Evolutionary conservation across 495 filamentous ascomycete species (phyloP).

Genomic region (Xylaria cubensis): DNA sequence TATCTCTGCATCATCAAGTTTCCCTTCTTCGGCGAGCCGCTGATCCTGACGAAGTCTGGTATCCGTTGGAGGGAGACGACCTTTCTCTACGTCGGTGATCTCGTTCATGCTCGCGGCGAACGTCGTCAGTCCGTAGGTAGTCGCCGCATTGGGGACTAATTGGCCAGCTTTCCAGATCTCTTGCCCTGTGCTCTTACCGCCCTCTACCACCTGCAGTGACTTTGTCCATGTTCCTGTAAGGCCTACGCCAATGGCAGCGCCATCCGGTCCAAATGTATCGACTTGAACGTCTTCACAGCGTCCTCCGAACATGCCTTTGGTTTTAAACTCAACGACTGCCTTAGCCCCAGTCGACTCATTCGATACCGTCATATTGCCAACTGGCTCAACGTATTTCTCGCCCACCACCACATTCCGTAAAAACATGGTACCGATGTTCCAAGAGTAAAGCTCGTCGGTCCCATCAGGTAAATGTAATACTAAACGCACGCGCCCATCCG

Average conservation of each 20-base stretch:
- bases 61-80: slow-evolving; percentile 78
- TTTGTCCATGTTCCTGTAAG: slow-evolving; percentile 86
- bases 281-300: slow-evolving; percentile 88
- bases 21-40: slow-evolving; percentile 80
- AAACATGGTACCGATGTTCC: slow-evolving; percentile 84
- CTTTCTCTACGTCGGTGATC: slow-evolving; percentile 78
- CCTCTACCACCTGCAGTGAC: slow-evolving; percentile 66
- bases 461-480: slow-evolving; percentile 66
- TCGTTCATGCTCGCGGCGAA: slow-evolving; percentile 92
- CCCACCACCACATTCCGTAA: slow-evolving; percentile 96
- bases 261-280: slow-evolving; percentile 69
- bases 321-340: slow-evolving; percentile 83
- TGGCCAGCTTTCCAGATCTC: slow-evolving; percentile 80
- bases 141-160: slow-evolving; percentile 75
- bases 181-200: slow-evolving; percentile 58
- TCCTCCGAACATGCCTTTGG: slow-evolving; percentile 95
- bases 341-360: slow-evolving; percentile 84
- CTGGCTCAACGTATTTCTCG: slow-evolving; percentile 97
- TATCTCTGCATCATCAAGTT: slow-evolving; percentile 82
- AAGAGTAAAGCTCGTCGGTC: slow-evolving; percentile 79
- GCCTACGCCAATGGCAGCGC: slow-evolving; percentile 64
- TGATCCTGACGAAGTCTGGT: slow-evolving; percentile 89
- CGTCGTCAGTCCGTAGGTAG: slow-evolving; percentile 82
- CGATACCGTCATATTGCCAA: slow-evolving; percentile 80
- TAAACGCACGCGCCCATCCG: slow-evolving; percentile 83